Base-by-base conservation (phyloP, 768 basidiomycete species). In the Fomitopsis pulvina region DNA sequence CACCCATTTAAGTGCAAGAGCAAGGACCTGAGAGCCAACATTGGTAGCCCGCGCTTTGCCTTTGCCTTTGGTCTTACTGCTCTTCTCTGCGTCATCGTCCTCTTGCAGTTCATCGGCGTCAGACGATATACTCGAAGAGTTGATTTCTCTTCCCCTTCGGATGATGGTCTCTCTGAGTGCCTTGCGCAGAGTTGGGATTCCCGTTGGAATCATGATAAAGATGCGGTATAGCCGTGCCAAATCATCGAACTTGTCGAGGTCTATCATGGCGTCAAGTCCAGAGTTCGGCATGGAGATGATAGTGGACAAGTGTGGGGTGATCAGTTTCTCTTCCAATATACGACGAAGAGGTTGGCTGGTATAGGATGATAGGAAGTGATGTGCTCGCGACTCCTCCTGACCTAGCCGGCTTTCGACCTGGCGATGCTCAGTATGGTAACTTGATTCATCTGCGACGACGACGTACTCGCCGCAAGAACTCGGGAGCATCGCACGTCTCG, bases 1-100 rank as follows among this genome's bases (percentile, higher is more conserved):
- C 0, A 98, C 95, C 96, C 96, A 99, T 63, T 81, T 83, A 48
- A 95, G 69, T 4, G 95, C 96, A 25, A 79, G 59, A 11, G 69
- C 64, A 20, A 83, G 66, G 0, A 81, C 69, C 50, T 83, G 77
- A 7, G 71, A 61, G 7, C 57, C 70, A 5, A 68, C 67, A 51
- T 70, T 60, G 37, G 69, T 57, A 30, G 63, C 57, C 27, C 69
- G 65, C n/a, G 52, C 65, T 50, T 72, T 77, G 52, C 63, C 71
- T 66, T 76, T 85, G 22, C 71, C 75, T 70, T 77, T 89, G 47
- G 66, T 75, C 58, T 72, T 77, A 53, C 57, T 54, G 18, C 64
- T 63, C 10, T 63, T 54, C 10, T 58, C 59, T 24, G 68, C 66
- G 18, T 66, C 64, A 4, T 67, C 71, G 25, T 69, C 71, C 28